Base-by-base conservation (phyloP, 208 protist genomes). In the Leishmania guyanensis region DNA sequence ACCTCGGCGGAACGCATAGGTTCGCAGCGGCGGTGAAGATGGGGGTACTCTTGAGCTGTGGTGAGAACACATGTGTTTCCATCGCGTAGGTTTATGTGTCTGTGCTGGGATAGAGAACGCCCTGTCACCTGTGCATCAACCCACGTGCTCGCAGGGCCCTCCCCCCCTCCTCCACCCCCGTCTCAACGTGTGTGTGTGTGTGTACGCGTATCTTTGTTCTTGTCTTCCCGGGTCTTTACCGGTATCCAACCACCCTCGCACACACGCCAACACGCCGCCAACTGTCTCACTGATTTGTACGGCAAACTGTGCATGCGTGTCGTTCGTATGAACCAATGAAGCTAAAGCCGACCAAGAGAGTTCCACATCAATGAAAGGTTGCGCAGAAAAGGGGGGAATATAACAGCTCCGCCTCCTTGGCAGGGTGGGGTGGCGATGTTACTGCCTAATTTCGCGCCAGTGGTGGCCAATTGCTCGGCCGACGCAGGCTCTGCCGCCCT, bases 1-100 rank as follows among this genome's bases (percentile, higher is more conserved):
- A 22, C 92, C 91, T 14, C 83, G 84, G 33, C 85, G 86, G 83
- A 84, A 22, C 26, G 62, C 60, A 5, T 83, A 75, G 29, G 64
- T 16, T 20, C 3, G 12, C 43, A n/a, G 26, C 43, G 9, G 0
- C 22, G 39, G 17, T 48, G 50, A 58, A 17, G 10, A 74, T 58
- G 12, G 8, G 5, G 56, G 56, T 60, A 26, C 56, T 14, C 56
- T 60, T 60, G 56, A 60, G 56, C 56, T 60, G 20, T 60, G 56
- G 56, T 8, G 56, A 60, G 56, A 9, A 0, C 5, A 12, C 56
- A 29, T 62, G 3, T 29, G 56, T 69, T 69, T 46, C 39, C 29
- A 6, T 69, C 29, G 1, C 36, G 36, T 68, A 20, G 29, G 29
- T 39, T 12, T n/a, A 14, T 43, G 26, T 68, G 36, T 68, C 29